Base-by-base conservation (phyloP, 257 asterid genomes). In the Solanum paucissectum region DNA sequence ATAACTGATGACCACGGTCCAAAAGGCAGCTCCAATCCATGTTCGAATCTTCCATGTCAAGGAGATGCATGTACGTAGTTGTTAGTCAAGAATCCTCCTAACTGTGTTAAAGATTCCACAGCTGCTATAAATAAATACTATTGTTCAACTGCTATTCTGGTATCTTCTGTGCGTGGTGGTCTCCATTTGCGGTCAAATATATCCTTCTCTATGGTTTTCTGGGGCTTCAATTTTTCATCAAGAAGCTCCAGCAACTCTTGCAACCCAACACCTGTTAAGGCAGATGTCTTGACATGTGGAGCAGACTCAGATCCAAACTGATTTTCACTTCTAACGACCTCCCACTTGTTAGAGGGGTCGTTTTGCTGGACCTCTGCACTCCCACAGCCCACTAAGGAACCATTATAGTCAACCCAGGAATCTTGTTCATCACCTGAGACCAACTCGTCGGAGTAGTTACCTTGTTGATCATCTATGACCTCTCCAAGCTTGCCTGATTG, bases 161-260 rank as follows among this genome's bases (percentile, higher is more conserved):
- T 77, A 84, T 94, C 96, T 83, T 93, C 95, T 60, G 84, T n/a
- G 66, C 92, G 93, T 11, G 96, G 95, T 1, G 99, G 98, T 92
- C 99, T 92, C 99, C 99, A 97, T 89, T 97, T 97, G 7, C 93
- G 93, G 79, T 93, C 90, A 87, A 92, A 93, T 74, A 95, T 86
- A 87, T 90, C 88, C 87, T 92, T 88, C 88, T 93, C 95, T 2
- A 88, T 86, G 76, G 89, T 92, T 27, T 79, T 89, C 86, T 58
- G 74, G 52, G 88, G 83, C 84, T 89, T 91, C 87, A 95, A 55
- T 93, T 91, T 96, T 72, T 94, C 93, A 69, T 97, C 99, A 11
- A 97, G 90, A 42, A 92, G 87, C 90, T 92, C 91, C 29, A 97
- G 93, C 94, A 97, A 90, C 89, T 96, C 95, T 87, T 95, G 98